A percentile compares a stretch with the other conserved stretches of the same genome.
These are phyloP conservation scores for Aspergillus glaucus DNA, from an alignment of 2,329 filamentous ascomycete genomes.

Conservation along the genomic window DNA sequence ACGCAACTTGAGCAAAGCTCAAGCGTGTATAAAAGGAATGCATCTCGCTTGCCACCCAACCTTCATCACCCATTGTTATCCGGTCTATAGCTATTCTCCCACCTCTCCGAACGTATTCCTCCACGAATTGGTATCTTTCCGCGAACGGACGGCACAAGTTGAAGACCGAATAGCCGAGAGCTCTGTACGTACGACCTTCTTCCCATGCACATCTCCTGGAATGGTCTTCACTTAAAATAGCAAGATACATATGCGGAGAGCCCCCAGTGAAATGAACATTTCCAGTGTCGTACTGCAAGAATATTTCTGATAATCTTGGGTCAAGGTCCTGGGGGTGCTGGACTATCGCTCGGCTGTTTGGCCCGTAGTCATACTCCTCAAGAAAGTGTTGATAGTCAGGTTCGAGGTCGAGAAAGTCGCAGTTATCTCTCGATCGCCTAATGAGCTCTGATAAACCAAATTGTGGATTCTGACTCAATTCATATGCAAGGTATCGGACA, in stretches of 20 bases:
- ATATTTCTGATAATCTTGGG: constrained; percentile 47
- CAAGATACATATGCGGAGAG: constrained; percentile 54
- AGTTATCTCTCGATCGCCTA: constrained; percentile 22
- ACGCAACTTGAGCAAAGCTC: constrained; percentile 9
- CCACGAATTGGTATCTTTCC: constrained; percentile 15
- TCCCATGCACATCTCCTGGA: constrained; percentile 53
- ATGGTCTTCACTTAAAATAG: constrained; percentile 55
- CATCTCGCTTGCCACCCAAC: constrained; percentile 13
- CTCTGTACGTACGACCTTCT: constrained; percentile 45
- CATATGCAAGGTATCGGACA: constrained; percentile 35
- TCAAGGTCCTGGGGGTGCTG: constrained; percentile 32
- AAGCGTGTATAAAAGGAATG: constrained; percentile 17
- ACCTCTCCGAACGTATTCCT: constrained; percentile 34
- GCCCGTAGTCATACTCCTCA: constrained; percentile 29
- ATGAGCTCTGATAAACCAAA: constrained; percentile 25
- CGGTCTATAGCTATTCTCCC: constrained; percentile 25
- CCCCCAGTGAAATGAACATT: constrained; percentile 13
- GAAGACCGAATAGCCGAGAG: constrained; percentile 51
- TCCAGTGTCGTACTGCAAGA: constrained; percentile 37
- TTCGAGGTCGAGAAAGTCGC: constrained; percentile 8
- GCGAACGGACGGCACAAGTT: constrained; percentile 28
- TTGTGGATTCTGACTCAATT: constrained; percentile 28
- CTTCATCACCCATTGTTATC: constrained; percentile 17
- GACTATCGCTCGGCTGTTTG: constrained; percentile 5
- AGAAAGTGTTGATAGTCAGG: constrained; percentile 25